These are phyloP conservation scores for Wickerhamiella siamensis DNA, from an alignment of 805 yeast genomes.

Conservation along the genomic window DNA sequence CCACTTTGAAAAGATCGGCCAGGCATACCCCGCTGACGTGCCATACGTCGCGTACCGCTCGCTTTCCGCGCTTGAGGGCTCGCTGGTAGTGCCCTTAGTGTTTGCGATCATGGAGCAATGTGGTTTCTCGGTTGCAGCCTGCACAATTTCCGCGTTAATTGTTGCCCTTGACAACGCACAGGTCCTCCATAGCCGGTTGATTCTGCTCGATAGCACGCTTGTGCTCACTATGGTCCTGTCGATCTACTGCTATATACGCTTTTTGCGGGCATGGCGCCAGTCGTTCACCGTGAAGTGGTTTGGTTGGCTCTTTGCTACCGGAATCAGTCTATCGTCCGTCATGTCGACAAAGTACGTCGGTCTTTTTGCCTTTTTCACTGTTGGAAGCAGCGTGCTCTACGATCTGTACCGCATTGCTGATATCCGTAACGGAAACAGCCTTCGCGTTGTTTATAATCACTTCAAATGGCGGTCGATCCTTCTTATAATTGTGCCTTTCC, in stretches of 20 bases:
- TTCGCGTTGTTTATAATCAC: conserved; percentile 31
- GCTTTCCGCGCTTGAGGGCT: conserved; percentile 73
- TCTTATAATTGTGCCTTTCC: conserved; percentile 56
- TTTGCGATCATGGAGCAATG: conserved; percentile 67
- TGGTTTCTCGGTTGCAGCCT: conserved; percentile 56
- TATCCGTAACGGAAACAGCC: conserved; percentile 56
- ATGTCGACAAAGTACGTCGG: conserved; percentile 97
- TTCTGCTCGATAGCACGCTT: conserved; percentile 81
- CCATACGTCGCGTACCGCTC: conserved; percentile 68
- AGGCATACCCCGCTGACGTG: conserved; percentile 60
- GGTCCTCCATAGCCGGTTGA: conserved; percentile 75
- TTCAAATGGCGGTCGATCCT: conserved; percentile 58
- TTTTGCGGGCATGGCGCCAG: conserved; percentile 38
- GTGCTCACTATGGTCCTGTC: conserved; percentile 81
- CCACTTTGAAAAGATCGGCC: conserved; percentile 69
- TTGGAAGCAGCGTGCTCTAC: conserved; percentile 78
- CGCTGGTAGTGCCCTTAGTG: conserved; percentile 74
- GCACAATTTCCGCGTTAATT: conserved; percentile 62
- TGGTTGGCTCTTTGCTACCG: conserved; percentile 80
- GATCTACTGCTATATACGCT: conserved; percentile 53
- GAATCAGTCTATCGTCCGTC: conserved; percentile 76
- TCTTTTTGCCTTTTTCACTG: conserved; percentile 68
- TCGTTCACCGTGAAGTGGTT: conserved; percentile 84
- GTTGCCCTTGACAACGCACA: conserved; percentile 62
- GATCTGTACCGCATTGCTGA: conserved; percentile 45